phyloP scores from a whole-genome alignment of 306 rosid genomes.

The Cucurbita argyrosperma region DNA sequence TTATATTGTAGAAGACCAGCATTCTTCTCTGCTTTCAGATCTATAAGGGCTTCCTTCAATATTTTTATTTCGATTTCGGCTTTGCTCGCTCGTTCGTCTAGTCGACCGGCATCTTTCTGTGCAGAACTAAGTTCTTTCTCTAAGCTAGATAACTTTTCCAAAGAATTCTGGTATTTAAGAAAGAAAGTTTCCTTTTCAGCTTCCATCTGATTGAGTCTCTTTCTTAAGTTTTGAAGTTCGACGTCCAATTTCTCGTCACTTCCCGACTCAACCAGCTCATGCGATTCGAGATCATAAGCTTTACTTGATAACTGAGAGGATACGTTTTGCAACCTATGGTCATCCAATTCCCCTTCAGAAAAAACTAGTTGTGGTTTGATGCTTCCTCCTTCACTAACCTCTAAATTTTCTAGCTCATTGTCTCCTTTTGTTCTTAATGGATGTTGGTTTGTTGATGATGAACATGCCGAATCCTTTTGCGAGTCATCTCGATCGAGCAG shows the following conservation, averaged over 20 bases:
- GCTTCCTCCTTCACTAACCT: not conserved
- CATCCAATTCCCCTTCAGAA: not conserved
- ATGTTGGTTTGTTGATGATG: slow-evolving; percentile 25
- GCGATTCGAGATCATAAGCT: not conserved
- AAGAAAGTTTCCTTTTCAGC: slow-evolving; percentile 59
- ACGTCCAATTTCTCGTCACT: slow-evolving; percentile 37
- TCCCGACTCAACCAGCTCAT: slow-evolving; percentile 5
- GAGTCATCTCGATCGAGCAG: slow-evolving; percentile 34
- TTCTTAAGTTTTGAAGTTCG: slow-evolving; percentile 53
- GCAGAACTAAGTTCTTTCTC: slow-evolving; percentile 49
- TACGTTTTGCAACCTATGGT: not conserved
- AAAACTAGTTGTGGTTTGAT: not conserved
- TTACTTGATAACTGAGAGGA: not conserved
- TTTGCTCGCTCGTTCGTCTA: slow-evolving; percentile 72
- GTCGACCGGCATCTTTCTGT: slow-evolving; percentile 45
- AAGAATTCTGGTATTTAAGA: slow-evolving; percentile 53
- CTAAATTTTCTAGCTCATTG: slow-evolving; percentile 8
- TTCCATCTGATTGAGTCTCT: slow-evolving; percentile 44
- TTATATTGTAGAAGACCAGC: slow-evolving; percentile 51
- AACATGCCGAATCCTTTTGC: slow-evolving; percentile 37
- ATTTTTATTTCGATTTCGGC: slow-evolving; percentile 71
- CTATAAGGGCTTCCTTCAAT: slow-evolving; percentile 58
- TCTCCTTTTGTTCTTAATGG: slow-evolving; percentile 21
- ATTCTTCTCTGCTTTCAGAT: slow-evolving; percentile 53
- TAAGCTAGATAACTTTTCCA: slow-evolving; percentile 54